Percentiles rank a stretch among this genome's conserved stretches.
These are phyloP conservation scores for Suillus sp. DNA, from an alignment of 768 basidiomycete species.

Conservation along the genomic window DNA sequence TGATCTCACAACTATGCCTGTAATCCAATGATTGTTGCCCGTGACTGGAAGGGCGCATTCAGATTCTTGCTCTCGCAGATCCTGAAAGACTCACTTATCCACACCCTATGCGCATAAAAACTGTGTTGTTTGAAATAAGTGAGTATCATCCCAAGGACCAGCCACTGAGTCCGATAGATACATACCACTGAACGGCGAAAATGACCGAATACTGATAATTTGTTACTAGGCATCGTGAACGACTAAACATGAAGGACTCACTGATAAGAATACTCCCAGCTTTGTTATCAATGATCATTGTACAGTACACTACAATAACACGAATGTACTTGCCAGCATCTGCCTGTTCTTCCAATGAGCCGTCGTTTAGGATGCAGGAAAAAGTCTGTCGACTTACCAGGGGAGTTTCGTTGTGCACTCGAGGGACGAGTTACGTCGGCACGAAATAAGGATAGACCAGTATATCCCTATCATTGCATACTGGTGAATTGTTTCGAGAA, in stretches of 20 bases:
- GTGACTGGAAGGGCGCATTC: conserved; percentile 19
- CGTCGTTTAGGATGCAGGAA: neutral
- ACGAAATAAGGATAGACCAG: conserved; percentile 3
- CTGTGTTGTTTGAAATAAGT: conserved; percentile 13
- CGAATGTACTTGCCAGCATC: neutral
- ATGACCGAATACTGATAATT: conserved; percentile 19
- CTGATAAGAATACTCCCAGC: neutral
- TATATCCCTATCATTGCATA: neutral
- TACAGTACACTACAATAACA: neutral
- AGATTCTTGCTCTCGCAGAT: neutral
- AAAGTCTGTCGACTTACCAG: neutral
- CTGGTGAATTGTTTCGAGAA: neutral
- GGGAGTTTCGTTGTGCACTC: neutral
- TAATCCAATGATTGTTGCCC: conserved; percentile 19
- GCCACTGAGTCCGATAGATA: too few species aligned
- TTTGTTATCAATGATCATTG: neutral
- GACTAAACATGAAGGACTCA: neutral
- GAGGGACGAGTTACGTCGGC: neutral
- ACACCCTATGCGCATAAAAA: conserved; percentile 30
- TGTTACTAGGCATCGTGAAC: neutral
- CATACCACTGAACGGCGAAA: conserved; percentile 26
- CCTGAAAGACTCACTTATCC: conserved; percentile 24
- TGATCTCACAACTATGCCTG: conserved; percentile 3
- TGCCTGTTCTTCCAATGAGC: conserved; percentile 1
- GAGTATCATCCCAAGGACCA: too few species aligned